A percentile compares a stretch with the other conserved stretches of the same genome.
Conservation (phyloP, 352 stramenopile species). For the Phytophthora fragariaefolia region DNA sequence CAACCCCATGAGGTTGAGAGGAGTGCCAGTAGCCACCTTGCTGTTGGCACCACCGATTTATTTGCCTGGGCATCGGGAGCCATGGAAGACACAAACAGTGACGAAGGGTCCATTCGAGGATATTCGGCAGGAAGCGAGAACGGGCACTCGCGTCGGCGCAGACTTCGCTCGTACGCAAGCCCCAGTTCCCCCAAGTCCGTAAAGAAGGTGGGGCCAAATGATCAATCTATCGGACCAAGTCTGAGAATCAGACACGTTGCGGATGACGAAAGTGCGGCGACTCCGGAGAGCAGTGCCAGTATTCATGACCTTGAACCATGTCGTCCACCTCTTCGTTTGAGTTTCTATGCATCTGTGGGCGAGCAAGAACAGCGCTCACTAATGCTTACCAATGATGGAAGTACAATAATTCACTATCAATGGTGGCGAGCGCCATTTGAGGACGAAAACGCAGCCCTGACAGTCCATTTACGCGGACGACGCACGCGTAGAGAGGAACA, state of each 20-base stretch:
- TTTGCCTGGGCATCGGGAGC: slow-evolving; percentile 69
- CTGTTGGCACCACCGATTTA: slow-evolving; percentile 64
- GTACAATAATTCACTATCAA: slow-evolving; percentile 59
- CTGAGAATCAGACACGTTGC: slow-evolving; percentile 24
- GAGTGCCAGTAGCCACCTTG: slow-evolving; percentile 55
- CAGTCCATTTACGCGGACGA: slow-evolving; percentile 32
- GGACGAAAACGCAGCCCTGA: slow-evolving; percentile 33
- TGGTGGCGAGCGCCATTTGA: slow-evolving; percentile 56
- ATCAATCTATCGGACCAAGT: slow-evolving; percentile 29
- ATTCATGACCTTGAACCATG: not conserved
- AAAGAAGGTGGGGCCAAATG: not conserved
- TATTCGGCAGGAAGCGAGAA: slow-evolving; percentile 19
- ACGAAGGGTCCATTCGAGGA: slow-evolving; percentile 3
- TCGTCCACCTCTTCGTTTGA: slow-evolving; percentile 36
- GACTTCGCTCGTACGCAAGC: slow-evolving; percentile 25
- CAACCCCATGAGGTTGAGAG: slow-evolving; percentile 69
- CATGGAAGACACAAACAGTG: slow-evolving; percentile 2
- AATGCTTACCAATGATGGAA: slow-evolving; percentile 57
- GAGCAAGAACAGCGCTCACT: slow-evolving; percentile 54
- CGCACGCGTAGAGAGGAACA: slow-evolving; percentile 30
- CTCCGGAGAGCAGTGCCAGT: not conserved
- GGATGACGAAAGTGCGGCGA: slow-evolving; percentile 21
- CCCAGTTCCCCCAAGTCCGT: slow-evolving; percentile 7
- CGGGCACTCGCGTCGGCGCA: slow-evolving; percentile 12
- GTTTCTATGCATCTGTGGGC: slow-evolving; percentile 49